Evolutionary conservation across 2,329 filamentous ascomycete species (phyloP).

Genomic region (Tolypocladium guangdongense): DNA sequence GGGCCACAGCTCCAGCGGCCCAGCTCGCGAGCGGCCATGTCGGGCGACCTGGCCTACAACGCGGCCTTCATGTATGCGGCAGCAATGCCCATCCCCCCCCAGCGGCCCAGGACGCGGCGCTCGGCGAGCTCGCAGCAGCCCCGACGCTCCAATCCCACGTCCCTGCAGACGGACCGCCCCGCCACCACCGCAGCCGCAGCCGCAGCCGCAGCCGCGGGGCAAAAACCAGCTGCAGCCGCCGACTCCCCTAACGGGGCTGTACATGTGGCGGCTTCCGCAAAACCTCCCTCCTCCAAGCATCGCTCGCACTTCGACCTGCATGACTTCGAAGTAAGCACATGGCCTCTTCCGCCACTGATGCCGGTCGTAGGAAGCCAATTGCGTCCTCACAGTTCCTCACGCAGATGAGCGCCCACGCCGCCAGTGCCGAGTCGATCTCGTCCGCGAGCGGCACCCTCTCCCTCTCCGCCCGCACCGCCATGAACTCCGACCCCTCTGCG

Average conservation of each 20-base stretch:
- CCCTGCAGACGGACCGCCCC: constrained; percentile 16
- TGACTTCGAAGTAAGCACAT: constrained; percentile 5
- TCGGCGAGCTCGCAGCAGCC: constrained; percentile 1
- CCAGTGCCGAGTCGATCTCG: constrained; percentile 35
- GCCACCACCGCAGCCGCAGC: constrained; percentile 10
- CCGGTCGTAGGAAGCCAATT: background rate
- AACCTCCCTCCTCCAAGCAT: constrained; percentile 1
- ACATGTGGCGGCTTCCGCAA: background rate
- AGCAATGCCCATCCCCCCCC: constrained; percentile 13
- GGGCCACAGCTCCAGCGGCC: background rate
- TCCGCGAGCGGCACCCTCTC: constrained; percentile 32
- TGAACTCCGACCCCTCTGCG: constrained; percentile 36
- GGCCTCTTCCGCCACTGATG: background rate
- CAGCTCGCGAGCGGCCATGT: background rate
- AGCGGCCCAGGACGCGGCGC: constrained; percentile 2
- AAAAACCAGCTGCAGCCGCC: background rate
- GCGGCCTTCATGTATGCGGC: constrained; percentile 8
- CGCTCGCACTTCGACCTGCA: constrained; percentile 4
- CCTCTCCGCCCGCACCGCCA: constrained; percentile 32
- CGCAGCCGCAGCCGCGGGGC: constrained; percentile 7
- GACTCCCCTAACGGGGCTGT: background rate
- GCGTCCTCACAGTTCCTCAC: constrained; percentile 11
- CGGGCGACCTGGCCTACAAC: constrained; percentile 1
- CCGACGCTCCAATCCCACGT: constrained; percentile 5
- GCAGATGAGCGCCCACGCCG: constrained; percentile 23